Conservation (phyloP, 2,329 filamentous ascomycete species). For the Conoideocrella luteorostrata region DNA sequence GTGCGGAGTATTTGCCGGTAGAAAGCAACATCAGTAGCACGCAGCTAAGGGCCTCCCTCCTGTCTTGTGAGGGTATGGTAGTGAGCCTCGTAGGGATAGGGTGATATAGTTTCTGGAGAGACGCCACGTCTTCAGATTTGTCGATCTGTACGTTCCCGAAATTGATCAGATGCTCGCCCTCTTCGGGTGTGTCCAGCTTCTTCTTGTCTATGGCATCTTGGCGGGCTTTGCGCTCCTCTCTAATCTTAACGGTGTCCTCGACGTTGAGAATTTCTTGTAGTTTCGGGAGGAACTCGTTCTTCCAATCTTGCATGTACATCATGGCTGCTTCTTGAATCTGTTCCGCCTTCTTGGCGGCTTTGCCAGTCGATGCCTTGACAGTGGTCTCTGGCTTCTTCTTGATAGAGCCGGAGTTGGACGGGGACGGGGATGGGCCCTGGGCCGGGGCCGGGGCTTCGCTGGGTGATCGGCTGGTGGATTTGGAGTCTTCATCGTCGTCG, state of each 20-base stretch:
- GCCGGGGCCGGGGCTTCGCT: too few species aligned
- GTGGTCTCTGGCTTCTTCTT: constrained; percentile 8
- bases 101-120: constrained; percentile 46
- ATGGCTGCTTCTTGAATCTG: constrained; percentile 49
- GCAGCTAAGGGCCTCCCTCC: constrained; percentile 60
- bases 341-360: constrained; percentile 20
- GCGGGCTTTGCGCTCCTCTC: constrained; percentile 40
- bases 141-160: constrained; percentile 29
- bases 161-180: constrained; percentile 34
- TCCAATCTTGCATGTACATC: constrained; percentile 71
- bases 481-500: constrained; percentile 6
- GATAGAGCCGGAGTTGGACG: too few species aligned
- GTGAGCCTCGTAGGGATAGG: constrained; percentile 48
- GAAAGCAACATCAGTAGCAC: constrained; percentile 65
- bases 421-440: too few species aligned
- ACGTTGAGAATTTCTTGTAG: constrained; percentile 61
- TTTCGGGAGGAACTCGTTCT: constrained; percentile 59
- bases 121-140: constrained; percentile 32
- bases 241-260: constrained; percentile 40
- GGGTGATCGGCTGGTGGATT: constrained; percentile 11
- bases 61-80: constrained; percentile 51
- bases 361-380: constrained; percentile 8
- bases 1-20: constrained; percentile 66
- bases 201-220: constrained; percentile 34
- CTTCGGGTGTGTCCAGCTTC: constrained; percentile 26